Percentiles rank a stretch among this genome's conserved stretches.
These are phyloP conservation scores for Aphanomyces euteiches DNA, from an alignment of 352 stramenopile species.

Conservation along the genomic window DNA sequence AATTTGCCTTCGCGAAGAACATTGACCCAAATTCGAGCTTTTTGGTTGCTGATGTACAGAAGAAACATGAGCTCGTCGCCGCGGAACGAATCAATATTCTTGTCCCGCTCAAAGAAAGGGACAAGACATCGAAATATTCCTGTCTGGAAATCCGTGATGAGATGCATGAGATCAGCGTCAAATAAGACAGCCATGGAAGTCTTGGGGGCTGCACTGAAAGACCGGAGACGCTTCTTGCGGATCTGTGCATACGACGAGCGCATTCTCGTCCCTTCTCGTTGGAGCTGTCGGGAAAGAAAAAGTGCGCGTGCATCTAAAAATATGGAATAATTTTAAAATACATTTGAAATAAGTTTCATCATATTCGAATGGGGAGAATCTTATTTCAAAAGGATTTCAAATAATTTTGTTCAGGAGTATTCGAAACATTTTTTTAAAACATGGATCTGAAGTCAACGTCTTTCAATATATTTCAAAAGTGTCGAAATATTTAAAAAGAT, in stretches of 20 bases:
- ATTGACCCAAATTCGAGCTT: constrained; percentile 3
- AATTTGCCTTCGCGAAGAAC: background rate
- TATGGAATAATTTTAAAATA: too few relatives aligned
- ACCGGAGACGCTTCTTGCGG: background rate
- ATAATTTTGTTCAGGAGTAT: too few relatives aligned
- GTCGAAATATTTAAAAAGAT: too few relatives aligned
- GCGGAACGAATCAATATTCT: constrained; percentile 6
- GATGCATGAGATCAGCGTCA: constrained; percentile 1
- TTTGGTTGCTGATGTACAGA: constrained; percentile 11
- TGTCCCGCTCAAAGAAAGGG: background rate
- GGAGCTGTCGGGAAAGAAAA: too few relatives aligned
- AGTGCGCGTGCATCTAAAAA: too few relatives aligned
- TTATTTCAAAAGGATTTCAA: too few relatives aligned
- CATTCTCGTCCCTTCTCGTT: background rate
- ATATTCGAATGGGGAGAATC: too few relatives aligned
- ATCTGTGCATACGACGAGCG: constrained; percentile 11
- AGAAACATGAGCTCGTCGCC: constrained; percentile 4
- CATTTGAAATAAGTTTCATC: too few relatives aligned
- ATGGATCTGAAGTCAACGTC: too few relatives aligned
- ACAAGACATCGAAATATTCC: background rate
- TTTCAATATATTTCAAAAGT: too few relatives aligned
- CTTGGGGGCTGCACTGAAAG: background rate
- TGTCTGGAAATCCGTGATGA: constrained; percentile 1
- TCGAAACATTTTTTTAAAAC: too few relatives aligned
- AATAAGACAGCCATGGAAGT: background rate